phyloP scores from a whole-genome alignment of 441 rosid genomes.

The Eutrema salsugineum region DNA sequence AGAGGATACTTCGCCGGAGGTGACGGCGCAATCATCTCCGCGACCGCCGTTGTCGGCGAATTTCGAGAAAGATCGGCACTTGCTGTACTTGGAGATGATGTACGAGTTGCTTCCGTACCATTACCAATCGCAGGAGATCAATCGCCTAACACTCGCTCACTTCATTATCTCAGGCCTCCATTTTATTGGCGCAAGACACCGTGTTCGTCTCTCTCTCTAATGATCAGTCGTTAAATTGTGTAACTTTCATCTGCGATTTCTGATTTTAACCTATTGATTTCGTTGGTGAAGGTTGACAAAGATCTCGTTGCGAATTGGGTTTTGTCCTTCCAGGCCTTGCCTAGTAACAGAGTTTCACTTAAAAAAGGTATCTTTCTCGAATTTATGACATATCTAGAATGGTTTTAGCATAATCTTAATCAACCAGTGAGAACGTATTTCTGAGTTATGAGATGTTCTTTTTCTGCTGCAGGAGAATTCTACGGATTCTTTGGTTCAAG shows the following conservation, averaged over 20 bases:
- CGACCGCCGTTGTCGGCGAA: conserved; percentile 19
- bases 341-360: conserved; percentile 41
- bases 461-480: conserved; percentile 57
- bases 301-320: conserved; percentile 69
- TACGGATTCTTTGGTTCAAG: conserved; percentile 87
- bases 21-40: conserved; percentile 8
- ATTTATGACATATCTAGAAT: not conserved
- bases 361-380: conserved; percentile 43
- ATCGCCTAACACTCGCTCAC: conserved; percentile 82
- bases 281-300: conserved; percentile 59
- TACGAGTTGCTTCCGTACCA: conserved; percentile 62
- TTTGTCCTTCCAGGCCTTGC: conserved; percentile 72
- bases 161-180: conserved; percentile 86
- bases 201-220: conserved; percentile 30
- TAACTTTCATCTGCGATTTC: not conserved
- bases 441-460: not conserved
- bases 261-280: not conserved
- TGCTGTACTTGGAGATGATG: conserved; percentile 72
- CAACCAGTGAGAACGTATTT: not conserved
- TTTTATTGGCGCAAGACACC: conserved; percentile 62
- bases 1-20: conserved; percentile 22
- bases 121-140: conserved; percentile 88
- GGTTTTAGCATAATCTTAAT: not conserved
- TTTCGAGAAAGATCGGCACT: conserved; percentile 66
- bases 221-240: not conserved